Evolutionary conservation across 2,329 filamentous ascomycete genomes (phyloP), one percentile per base, ranked within the genome.

Genomic region (Exophiala phaeomuriformis): DNA sequence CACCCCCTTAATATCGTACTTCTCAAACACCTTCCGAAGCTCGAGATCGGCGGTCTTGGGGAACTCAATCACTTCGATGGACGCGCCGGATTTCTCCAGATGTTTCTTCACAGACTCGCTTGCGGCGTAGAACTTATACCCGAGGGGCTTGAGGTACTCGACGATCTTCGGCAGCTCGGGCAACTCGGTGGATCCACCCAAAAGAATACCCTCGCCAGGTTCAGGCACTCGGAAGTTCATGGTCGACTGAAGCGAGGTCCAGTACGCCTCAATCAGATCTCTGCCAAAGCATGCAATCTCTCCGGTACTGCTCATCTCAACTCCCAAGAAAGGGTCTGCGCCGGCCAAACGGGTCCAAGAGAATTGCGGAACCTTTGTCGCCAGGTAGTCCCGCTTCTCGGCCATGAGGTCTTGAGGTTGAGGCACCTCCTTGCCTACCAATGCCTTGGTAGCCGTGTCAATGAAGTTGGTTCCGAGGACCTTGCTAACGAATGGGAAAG

Each of bases 161-260:
- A 93, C 88, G 56, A 97, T 85, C 67, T 82, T 80, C 56, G 84
- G 81, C 53, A 98, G 79, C 72, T 81, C 77, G 28, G 82, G 82
- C 56, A 84, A 71, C 71, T 84, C 85, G 63, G 75, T 77, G 69
- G 96, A 88, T 64, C 93, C 93, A 61, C 93, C 93, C 62, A 98
- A 88, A 49, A 98, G 84, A 55, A 98, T 84, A 75, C 93, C 91
- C 78, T 96, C 90, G 62, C 93, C 93, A 49, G 90, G 88, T 71
- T 94, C 85, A 41, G 93, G 93, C 66, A 96, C 82, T 64, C 90
- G 88, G 88, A 97, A 97, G 82, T 97, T 98, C 91, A 97, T 98
- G 65, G 88, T 91, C 19, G 89, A 93, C 75, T 98, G 93, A 58
- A 95, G 78, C 12, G 90, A 94, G 29, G 90, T 80, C 93, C 93